phyloP scores from a whole-genome alignment of 2,329 filamentous ascomycete species.

The Pseudocercospora musae region DNA sequence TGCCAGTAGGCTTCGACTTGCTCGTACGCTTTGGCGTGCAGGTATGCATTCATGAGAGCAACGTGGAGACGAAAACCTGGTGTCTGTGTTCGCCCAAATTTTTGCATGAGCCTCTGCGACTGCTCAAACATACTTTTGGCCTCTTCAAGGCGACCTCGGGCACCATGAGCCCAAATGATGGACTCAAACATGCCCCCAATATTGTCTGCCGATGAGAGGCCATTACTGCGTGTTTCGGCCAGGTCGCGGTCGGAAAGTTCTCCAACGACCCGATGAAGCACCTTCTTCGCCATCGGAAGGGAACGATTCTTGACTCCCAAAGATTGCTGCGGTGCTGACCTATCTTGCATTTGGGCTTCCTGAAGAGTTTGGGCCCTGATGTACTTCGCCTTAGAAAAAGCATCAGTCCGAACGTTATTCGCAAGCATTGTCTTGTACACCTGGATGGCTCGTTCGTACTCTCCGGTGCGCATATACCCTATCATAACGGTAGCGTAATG shows the following conservation, averaged over 20 bases:
- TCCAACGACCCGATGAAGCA: background rate
- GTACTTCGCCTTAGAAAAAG: conserved; percentile 15
- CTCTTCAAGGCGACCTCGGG: conserved; percentile 44
- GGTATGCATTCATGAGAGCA: conserved; percentile 66
- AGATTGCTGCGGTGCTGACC: conserved; percentile 42
- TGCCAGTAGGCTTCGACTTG: conserved; percentile 67
- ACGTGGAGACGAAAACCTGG: conserved; percentile 48
- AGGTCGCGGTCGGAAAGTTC: background rate
- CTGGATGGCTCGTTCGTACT: conserved; percentile 48
- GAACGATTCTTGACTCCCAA: conserved; percentile 32
- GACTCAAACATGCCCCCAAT: conserved; percentile 40
- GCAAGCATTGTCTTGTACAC: conserved; percentile 47
- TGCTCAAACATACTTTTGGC: conserved; percentile 56
- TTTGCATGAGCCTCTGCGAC: conserved; percentile 38
- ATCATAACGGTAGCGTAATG: conserved; percentile 55
- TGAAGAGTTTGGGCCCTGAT: conserved; percentile 4
- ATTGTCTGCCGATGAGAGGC: background rate
- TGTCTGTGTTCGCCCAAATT: conserved; percentile 1
- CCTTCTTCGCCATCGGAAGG: conserved; percentile 1
- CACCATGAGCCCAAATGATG: conserved; percentile 55
- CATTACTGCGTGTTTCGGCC: background rate
- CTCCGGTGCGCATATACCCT: conserved; percentile 44
- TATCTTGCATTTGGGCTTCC: conserved; percentile 25
- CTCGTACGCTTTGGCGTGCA: conserved; percentile 55
- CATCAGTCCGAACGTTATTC: conserved; percentile 39